phyloP scores from a whole-genome alignment of 225 moss, liverwort and hornwort genomes.

The Anthoceros angustus region DNA sequence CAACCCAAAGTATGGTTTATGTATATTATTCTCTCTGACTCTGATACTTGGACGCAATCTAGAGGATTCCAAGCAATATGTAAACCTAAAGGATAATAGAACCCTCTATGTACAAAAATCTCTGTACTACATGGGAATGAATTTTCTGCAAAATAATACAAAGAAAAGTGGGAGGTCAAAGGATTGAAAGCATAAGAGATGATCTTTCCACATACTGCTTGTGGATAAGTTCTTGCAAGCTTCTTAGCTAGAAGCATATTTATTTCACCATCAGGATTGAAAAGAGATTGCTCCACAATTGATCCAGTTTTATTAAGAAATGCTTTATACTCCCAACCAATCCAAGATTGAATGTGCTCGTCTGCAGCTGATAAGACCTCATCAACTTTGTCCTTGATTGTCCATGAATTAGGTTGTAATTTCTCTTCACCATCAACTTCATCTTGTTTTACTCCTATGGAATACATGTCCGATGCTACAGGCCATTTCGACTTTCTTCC shows the following conservation, averaged over 20 bases:
- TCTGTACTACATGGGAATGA: slow-evolving; percentile 19
- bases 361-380: slow-evolving; percentile 51
- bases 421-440: background rate
- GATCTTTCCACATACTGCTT: slow-evolving; percentile 44
- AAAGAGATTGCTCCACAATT: slow-evolving; percentile 44
- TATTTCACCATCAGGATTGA: slow-evolving; percentile 37
- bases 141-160: slow-evolving; percentile 33
- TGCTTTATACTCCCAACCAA: slow-evolving; percentile 88
- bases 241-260: slow-evolving; percentile 44
- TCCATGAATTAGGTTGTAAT: background rate
- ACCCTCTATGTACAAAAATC: slow-evolving; percentile 49
- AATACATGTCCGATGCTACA: background rate
- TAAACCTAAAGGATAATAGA: slow-evolving; percentile 51
- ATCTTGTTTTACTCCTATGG: background rate
- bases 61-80: slow-evolving; percentile 20
- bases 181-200: slow-evolving; percentile 53
- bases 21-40: slow-evolving; percentile 32
- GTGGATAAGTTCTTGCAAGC: slow-evolving; percentile 64
- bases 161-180: slow-evolving; percentile 31
- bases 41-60: slow-evolving; percentile 33
- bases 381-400: slow-evolving; percentile 20
- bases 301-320: slow-evolving; percentile 73
- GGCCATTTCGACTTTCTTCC: background rate
- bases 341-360: slow-evolving; percentile 58
- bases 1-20: slow-evolving; percentile 44